Evolutionary conservation across 2,329 filamentous ascomycete genomes (phyloP).

Genomic region (Fusarium robinianum): DNA sequence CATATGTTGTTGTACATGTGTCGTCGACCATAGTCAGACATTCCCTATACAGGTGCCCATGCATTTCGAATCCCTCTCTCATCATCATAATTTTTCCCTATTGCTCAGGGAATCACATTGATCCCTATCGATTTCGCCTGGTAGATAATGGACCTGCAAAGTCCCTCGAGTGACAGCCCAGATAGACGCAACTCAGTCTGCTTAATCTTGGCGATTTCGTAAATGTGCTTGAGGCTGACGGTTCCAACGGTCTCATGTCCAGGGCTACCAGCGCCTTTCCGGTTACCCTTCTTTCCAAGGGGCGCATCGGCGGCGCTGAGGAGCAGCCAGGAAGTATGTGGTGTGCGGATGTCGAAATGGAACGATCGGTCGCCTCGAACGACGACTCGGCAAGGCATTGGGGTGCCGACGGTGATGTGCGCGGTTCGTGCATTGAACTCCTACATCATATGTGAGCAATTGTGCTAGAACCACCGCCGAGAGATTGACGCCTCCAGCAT

Average conservation of each 20-base stretch:
- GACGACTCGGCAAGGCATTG: constrained; percentile 86
- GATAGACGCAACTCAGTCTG: constrained; percentile 75
- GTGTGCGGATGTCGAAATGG: constrained; percentile 89
- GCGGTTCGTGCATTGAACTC: constrained; percentile 96
- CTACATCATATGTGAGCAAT: constrained; percentile 51
- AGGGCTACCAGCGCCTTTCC: constrained; percentile 76
- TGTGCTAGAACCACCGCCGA: background rate
- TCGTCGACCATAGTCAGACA: constrained; percentile 17
- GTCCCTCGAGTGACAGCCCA: constrained; percentile 68
- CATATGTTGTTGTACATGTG: constrained; percentile 35
- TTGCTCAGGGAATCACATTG: constrained; percentile 63
- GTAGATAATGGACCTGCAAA: constrained; percentile 75
- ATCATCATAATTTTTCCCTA: constrained; percentile 11
- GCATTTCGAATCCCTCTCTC: constrained; percentile 7
- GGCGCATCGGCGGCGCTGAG: constrained; percentile 80
- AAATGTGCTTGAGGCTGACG: constrained; percentile 92
- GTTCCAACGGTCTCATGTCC: constrained; percentile 80
- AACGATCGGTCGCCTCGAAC: constrained; percentile 94
- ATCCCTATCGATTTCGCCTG: constrained; percentile 79
- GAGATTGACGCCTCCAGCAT: background rate
- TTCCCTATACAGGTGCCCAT: constrained; percentile 19
- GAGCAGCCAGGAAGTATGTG: constrained; percentile 89
- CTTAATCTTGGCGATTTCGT: constrained; percentile 98
- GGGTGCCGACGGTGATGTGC: constrained; percentile 79
- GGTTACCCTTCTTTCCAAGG: constrained; percentile 71